phyloP scores from a whole-genome alignment of 345 rosid species.

The Mangifera indica region DNA sequence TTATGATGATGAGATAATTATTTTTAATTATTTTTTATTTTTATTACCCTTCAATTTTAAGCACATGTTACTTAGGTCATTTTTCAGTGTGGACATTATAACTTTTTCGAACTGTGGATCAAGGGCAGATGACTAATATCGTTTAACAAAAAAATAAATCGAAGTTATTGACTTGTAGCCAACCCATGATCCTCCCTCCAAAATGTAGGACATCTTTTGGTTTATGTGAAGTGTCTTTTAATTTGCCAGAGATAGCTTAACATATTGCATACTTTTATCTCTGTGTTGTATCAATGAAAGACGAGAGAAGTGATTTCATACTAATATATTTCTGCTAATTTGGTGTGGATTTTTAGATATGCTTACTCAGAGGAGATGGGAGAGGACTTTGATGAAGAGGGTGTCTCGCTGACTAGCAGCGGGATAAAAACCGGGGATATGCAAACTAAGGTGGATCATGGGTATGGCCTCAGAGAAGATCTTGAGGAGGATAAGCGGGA shows the following conservation, averaged over 20 bases:
- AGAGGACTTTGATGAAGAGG: slow-evolving; percentile 72
- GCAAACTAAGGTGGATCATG: slow-evolving; percentile 36
- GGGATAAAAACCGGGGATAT: slow-evolving; percentile 33
- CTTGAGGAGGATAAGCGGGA: slow-evolving; percentile 86
- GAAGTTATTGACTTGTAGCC: too few relatives aligned
- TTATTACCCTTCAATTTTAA: not conserved
- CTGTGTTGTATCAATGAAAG: not conserved
- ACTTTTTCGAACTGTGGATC: too few relatives aligned
- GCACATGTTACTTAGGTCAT: not conserved
- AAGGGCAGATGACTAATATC: too few relatives aligned
- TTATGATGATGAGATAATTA: not conserved
- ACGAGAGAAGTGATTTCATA: not conserved
- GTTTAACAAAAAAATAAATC: too few relatives aligned
- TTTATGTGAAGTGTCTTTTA: not conserved
- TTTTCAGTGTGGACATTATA: too few relatives aligned
- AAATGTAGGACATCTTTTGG: too few relatives aligned
- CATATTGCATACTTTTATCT: too few relatives aligned
- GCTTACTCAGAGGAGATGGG: slow-evolving; percentile 72
- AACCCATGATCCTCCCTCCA: too few relatives aligned
- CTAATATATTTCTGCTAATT: slow-evolving; percentile 2
- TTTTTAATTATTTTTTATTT: not conserved
- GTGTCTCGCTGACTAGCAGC: slow-evolving; percentile 56
- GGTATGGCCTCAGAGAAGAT: slow-evolving; percentile 54
- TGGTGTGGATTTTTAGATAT: slow-evolving; percentile 46
- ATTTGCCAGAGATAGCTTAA: not conserved